Base-by-base conservation (phyloP, 2,329 filamentous ascomycete genomes). In the Chalaropsis ovoidea region DNA sequence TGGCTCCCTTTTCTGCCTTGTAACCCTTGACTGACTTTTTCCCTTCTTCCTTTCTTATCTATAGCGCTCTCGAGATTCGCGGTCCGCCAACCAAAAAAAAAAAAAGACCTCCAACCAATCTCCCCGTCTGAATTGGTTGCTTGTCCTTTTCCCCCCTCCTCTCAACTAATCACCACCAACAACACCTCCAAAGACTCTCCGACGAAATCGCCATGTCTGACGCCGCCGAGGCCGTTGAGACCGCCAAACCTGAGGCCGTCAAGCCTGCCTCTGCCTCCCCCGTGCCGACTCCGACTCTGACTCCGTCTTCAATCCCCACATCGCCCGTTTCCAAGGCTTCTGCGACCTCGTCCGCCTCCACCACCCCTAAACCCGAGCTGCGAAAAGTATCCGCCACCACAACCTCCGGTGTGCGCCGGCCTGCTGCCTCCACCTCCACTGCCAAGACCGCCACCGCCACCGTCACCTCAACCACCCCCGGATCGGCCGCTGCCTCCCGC, bases 181-280 rank as follows among this genome's bases (percentile, higher is more conserved):
- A 68, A 68, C 68, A 69, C 62, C 24, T 35, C 39, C 17, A 24
- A 49, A 31, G 22, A 45, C 11, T 61, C 31, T 64, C 41, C 45
- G 19, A 54, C 11, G 27, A 17, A 61, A 24, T 63, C 70, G 74
- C 45, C 69, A 80, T 80, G 79, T 78, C 79, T 70, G 79, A 81
- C 70, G 73, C 74, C 69, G 78, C 74, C 69, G 78, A 80, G 70
- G 76, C 75, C 35, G 35, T 74, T 69, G 78, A 80, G 70, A 76
- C 75, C 69, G 75, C 76, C 72, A 39, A 39, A 7, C 35, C 35
- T 68, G 77, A 79, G 45, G 77, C 78, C 69, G 76, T 74, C 60
- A 68, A 75, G 66, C 69, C 73, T 17, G 61, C 74, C 73, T 22
- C 71, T 72, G 47, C 73, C 27, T 68, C 74, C 17, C 72, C 69